phyloP scores from a whole-genome alignment of 1,284 basidiomycete genomes.

The Tilletia walkeri region DNA sequence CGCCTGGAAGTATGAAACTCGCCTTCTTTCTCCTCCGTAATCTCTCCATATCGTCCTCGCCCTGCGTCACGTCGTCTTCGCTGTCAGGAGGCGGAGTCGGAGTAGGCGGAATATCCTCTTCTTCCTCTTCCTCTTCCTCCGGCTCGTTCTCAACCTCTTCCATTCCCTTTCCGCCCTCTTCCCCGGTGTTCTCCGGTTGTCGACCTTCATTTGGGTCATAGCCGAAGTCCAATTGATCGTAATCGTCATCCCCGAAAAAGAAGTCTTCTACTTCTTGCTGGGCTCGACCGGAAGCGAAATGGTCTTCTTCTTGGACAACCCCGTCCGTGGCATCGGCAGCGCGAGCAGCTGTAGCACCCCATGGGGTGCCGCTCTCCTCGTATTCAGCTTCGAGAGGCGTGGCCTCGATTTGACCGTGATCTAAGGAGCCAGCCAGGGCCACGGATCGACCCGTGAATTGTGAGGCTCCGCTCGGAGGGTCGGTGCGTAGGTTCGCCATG shows the following conservation, averaged over 20 bases:
- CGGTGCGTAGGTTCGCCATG: neutral
- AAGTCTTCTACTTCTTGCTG: neutral
- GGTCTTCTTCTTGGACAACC: neutral
- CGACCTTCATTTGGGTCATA: neutral
- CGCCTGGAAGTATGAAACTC: neutral
- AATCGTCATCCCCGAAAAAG: constrained; percentile 5
- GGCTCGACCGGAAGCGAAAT: neutral
- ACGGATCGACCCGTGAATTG: no score
- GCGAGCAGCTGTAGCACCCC: constrained; percentile 7
- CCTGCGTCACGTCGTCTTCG: neutral
- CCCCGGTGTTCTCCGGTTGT: no score
- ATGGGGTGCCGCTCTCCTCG: neutral
- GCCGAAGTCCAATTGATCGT: neutral
- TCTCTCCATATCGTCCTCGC: constrained; percentile 1
- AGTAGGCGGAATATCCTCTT: constrained; percentile 3
- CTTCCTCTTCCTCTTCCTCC: constrained; percentile 2
- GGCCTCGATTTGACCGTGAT: neutral
- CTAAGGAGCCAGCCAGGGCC: no score
- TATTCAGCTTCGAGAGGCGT: neutral
- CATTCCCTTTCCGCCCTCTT: neutral
- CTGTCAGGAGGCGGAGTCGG: neutral
- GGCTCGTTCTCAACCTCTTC: neutral
- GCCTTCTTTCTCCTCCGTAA: constrained; percentile 11
- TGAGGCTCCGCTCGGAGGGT: no score
- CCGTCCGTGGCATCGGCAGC: neutral